Evolutionary conservation across 305 asterid species (phyloP).

Genomic region (Ajuga reptans): DNA sequence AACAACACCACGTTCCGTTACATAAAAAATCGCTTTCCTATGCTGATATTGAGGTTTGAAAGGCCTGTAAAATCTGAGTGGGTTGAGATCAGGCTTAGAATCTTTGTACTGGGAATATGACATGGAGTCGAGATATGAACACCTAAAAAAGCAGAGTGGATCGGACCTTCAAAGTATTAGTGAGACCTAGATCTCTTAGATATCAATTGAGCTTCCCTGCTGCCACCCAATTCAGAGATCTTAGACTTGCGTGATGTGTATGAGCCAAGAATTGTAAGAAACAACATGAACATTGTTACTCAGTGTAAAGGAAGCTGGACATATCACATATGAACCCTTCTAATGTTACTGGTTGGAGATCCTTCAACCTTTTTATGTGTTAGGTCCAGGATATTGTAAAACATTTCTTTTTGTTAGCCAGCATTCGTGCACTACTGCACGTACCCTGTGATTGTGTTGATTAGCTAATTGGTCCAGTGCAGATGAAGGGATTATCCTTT

Average conservation of each 20-base stretch:
- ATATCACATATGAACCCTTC: background rate
- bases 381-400: background rate
- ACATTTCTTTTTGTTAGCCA: background rate
- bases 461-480: background rate
- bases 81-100: background rate
- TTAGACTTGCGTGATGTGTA: background rate
- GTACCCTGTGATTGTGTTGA: background rate
- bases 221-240: background rate
- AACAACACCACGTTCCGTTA: background rate
- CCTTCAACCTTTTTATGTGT: background rate
- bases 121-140: background rate
- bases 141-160: background rate
- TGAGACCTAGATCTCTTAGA: background rate
- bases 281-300: background rate
- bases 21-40: background rate
- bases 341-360: background rate
- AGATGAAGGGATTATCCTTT: constrained; percentile 1
- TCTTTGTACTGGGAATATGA: background rate
- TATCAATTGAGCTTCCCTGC: background rate
- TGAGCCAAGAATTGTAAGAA: background rate
- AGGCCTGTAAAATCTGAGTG: background rate
- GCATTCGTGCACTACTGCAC: background rate
- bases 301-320: background rate
- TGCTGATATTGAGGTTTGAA: background rate
- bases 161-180: background rate